Evolutionary conservation across 805 yeast genomes (phyloP).

Genomic region (Torulaspora quercuum): DNA sequence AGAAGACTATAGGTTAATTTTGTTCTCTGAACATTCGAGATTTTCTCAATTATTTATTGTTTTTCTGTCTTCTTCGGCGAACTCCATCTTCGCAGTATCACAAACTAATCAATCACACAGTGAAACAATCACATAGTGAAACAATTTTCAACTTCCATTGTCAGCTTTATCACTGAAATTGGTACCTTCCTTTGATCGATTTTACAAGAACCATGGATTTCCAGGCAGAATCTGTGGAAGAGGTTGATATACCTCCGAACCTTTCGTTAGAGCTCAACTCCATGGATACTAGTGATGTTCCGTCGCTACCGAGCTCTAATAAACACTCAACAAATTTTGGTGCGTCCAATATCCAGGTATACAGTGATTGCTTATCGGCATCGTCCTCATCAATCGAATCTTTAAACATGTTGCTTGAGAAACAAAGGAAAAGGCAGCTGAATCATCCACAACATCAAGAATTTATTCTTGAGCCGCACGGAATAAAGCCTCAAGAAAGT

Average conservation of each 20-base stretch:
- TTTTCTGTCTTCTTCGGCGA: constrained; percentile 1
- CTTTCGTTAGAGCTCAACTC: constrained; percentile 24
- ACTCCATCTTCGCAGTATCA: not conserved
- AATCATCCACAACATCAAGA: constrained; percentile 43
- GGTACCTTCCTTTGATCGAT: constrained; percentile 1
- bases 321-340: constrained; percentile 2
- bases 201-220: constrained; percentile 9
- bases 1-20: too few species aligned
- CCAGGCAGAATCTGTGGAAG: constrained; percentile 18
- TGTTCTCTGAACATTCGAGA: too few species aligned
- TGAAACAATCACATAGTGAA: too few species aligned
- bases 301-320: constrained; percentile 4
- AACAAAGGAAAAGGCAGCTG: constrained; percentile 41
- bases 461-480: constrained; percentile 28
- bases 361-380: constrained; percentile 17
- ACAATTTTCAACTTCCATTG: too few species aligned
- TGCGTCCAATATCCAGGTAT: constrained; percentile 4
- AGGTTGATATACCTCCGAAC: constrained; percentile 30
- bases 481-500: constrained; percentile 21
- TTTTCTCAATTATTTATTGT: too few species aligned
- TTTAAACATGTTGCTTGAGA: constrained; percentile 39
- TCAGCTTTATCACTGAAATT: too few species aligned
- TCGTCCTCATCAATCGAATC: constrained; percentile 39
- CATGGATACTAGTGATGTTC: constrained; percentile 3
- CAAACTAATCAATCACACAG: constrained; percentile 1